phyloP scores from a whole-genome alignment of 2,329 filamentous ascomycete species.

The Fusarium sp. region DNA sequence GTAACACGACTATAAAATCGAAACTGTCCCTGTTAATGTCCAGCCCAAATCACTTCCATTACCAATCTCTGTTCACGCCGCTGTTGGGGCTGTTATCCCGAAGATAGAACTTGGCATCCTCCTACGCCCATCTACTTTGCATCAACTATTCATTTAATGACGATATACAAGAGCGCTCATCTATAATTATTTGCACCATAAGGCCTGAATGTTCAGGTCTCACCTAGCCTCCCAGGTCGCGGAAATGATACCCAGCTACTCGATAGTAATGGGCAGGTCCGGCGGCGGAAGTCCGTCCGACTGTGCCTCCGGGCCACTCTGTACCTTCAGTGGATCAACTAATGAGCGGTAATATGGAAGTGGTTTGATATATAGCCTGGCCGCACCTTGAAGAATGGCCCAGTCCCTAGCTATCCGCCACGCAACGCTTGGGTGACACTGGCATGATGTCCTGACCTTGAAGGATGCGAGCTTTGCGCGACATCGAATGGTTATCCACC shows the following conservation, averaged over 20 bases:
- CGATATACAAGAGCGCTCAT: too few species aligned
- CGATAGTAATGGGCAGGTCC: background rate
- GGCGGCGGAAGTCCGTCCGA: background rate
- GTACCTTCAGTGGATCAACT: background rate
- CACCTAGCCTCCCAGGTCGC: background rate
- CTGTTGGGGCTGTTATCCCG: too few species aligned
- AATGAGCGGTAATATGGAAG: background rate
- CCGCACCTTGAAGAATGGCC: background rate
- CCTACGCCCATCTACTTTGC: too few species aligned
- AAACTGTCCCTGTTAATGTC: too few species aligned
- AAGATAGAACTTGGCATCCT: too few species aligned
- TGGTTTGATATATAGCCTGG: background rate
- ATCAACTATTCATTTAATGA: too few species aligned
- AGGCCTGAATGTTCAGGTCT: background rate
- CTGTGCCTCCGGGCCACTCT: background rate
- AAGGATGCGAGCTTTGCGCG: background rate
- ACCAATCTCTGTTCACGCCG: too few species aligned
- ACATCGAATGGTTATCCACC: background rate
- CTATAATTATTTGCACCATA: too few species aligned
- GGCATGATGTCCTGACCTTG: background rate
- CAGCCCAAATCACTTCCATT: too few species aligned
- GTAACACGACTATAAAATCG: too few species aligned
- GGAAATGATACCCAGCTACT: background rate
- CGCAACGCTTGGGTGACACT: background rate
- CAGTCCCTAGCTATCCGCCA: background rate